Evolutionary conservation across 768 basidiomycete genomes (phyloP).

Genomic region (Tulasnella sp.): DNA sequence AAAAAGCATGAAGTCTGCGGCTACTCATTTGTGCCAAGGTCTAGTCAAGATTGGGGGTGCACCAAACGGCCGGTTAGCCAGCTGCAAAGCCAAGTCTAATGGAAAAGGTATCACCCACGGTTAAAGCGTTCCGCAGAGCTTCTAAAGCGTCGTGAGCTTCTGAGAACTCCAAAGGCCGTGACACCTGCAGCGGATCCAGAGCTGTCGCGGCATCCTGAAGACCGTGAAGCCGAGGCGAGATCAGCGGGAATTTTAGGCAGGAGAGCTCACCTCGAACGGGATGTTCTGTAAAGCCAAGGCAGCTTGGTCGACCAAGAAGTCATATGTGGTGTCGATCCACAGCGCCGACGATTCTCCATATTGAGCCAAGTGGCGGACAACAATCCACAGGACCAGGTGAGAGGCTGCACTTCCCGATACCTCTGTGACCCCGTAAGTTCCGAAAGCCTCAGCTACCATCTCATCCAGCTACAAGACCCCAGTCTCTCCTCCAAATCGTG

Average conservation of each 20-base stretch:
- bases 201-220: neutral
- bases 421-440: slow-evolving; percentile 6
- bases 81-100: neutral
- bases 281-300: neutral
- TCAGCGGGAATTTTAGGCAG: neutral
- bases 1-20: slow-evolving; percentile 20
- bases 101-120: neutral
- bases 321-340: slow-evolving; percentile 14
- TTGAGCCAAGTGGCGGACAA: slow-evolving; percentile 14
- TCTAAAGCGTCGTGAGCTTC: slow-evolving; percentile 10
- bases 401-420: slow-evolving; percentile 3
- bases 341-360: slow-evolving; percentile 1
- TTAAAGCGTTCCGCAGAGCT: neutral
- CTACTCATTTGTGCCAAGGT: neutral
- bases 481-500: slow-evolving; percentile 13
- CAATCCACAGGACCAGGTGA: neutral
- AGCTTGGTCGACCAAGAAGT: slow-evolving; percentile 18
- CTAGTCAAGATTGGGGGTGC: neutral
- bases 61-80: neutral
- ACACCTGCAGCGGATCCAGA: slow-evolving; percentile 11
- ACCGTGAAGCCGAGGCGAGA: neutral
- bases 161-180: neutral
- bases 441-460: neutral
- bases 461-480: slow-evolving; percentile 14
- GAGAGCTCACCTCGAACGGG: neutral